phyloP scores from a whole-genome alignment of 495 filamentous ascomycete genomes.

The Daldinia grandis region DNA sequence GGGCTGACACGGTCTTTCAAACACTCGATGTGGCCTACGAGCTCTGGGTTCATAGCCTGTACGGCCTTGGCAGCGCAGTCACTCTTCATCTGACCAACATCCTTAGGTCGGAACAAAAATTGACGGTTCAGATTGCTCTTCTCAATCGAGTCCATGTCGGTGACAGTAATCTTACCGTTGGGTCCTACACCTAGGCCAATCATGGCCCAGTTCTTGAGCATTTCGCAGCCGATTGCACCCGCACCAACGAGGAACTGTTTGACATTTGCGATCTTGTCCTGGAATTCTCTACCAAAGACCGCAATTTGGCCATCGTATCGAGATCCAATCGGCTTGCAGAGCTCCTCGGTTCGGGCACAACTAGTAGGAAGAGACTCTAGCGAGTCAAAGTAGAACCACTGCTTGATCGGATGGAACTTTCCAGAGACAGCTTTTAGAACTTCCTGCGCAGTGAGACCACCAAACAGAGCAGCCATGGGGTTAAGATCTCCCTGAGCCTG shows the following conservation, averaged over 20 bases:
- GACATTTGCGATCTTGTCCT: slow-evolving; percentile 88
- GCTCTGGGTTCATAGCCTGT: slow-evolving; percentile 92
- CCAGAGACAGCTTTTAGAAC: slow-evolving; percentile 97
- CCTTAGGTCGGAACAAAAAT: slow-evolving; percentile 92
- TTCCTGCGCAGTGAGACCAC: slow-evolving; percentile 94
- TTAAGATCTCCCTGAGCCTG: slow-evolving; percentile 93
- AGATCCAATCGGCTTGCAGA: slow-evolving; percentile 80
- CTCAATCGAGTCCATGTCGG: slow-evolving; percentile 98
- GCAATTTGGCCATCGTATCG: slow-evolving; percentile 98
- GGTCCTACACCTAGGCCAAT: slow-evolving; percentile 92
- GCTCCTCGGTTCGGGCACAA: slow-evolving; percentile 78
- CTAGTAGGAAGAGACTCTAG: slow-evolving; percentile 88
- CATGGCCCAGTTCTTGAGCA: slow-evolving; percentile 99
- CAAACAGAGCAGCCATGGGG: slow-evolving; percentile 94
- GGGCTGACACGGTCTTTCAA: slow-evolving; percentile 88
- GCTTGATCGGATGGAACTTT: slow-evolving; percentile 92
- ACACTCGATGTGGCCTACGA: slow-evolving; percentile 82
- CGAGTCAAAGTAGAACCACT: slow-evolving; percentile 97
- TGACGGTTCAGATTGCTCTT: slow-evolving; percentile 99
- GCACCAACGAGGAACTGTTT: slow-evolving; percentile 95
- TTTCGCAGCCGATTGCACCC: slow-evolving; percentile 98
- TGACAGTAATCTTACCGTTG: slow-evolving; percentile 86
- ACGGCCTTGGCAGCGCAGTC: slow-evolving; percentile 91
- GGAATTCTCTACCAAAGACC: slow-evolving; percentile 92
- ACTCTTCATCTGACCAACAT: slow-evolving; percentile 97